Percentiles rank a stretch among this genome's conserved stretches.
Conservation (phyloP, 2,329 filamentous ascomycete genomes). For the Cyclaneusma minus region DNA sequence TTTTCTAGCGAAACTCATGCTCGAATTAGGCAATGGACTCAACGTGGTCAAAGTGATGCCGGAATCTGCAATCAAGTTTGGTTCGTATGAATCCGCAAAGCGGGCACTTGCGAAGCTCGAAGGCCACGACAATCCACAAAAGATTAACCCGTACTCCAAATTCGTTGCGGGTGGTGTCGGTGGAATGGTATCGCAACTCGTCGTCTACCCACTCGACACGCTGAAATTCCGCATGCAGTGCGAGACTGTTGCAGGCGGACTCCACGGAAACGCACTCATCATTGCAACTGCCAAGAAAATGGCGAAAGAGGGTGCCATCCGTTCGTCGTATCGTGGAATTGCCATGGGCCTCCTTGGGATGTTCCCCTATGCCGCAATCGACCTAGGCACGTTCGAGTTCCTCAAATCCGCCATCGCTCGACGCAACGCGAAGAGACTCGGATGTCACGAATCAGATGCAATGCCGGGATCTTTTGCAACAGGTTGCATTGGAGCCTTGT, state of each 20-base stretch:
- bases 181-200: slow-evolving; percentile 89
- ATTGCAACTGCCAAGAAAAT: slow-evolving; percentile 74
- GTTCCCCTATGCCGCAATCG: slow-evolving; percentile 95
- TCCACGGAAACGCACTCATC: slow-evolving; percentile 71
- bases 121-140: slow-evolving; percentile 68
- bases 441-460: slow-evolving; percentile 72
- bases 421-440: slow-evolving; percentile 51
- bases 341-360: slow-evolving; percentile 91
- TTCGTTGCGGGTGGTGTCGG: slow-evolving; percentile 83
- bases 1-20: slow-evolving; percentile 7
- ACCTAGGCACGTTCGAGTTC: slow-evolving; percentile 89
- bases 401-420: slow-evolving; percentile 61
- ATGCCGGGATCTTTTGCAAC: slow-evolving; percentile 68
- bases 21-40: slow-evolving; percentile 64
- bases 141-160: slow-evolving; percentile 71
- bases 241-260: slow-evolving; percentile 74
- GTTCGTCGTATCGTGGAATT: slow-evolving; percentile 76
- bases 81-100: slow-evolving; percentile 92
- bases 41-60: slow-evolving; percentile 98
- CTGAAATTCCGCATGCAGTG: slow-evolving; percentile 72
- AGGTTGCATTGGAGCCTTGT: slow-evolving; percentile 78
- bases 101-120: slow-evolving; percentile 72
- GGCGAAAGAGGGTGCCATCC: slow-evolving; percentile 59
- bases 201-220: slow-evolving; percentile 52
- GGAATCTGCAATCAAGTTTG: slow-evolving; percentile 96